Base-by-base conservation (phyloP, 1,284 basidiomycete genomes). In the Rhodotorula sp. region DNA sequence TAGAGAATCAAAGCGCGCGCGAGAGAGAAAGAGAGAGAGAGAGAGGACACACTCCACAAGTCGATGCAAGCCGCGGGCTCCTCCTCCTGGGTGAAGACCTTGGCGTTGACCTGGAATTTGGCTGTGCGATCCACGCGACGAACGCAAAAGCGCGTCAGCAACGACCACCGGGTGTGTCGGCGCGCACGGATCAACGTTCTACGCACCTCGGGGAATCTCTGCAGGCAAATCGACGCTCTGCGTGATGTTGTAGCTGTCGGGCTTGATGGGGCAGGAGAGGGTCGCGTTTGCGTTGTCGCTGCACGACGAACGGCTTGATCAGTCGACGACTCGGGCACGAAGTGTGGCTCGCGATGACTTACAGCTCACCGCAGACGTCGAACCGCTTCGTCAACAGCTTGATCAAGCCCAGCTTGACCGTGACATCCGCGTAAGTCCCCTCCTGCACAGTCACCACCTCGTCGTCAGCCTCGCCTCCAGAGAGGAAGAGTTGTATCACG, bases 361-460 rank as follows among this genome's bases (percentile, higher is more conserved):
- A 94, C 92, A 93, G 92, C 81, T 96, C 93, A 69, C 94, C 86
- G 79, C 94, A 96, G 59, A 95, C 81, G 76, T 96, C 91, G 76
- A 96, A 94, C 26, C 78, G 80, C 82, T 91, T 94, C 58, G 85
- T 82, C 28, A 96, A 81, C 16, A 96, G 79, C 83, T 92, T 94
- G 80, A 96, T 87, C 24, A 90, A 81, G 40, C 94, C 94, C 51
- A 96, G 84, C 81, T 95, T 96, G 70, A 96, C 93, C 2, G 82
- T 82, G 4, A 96, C 92, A 74, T 94, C 87, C 16, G 89, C 93
- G 76, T 87, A 90, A 44, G 94, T 90, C n/a, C 94, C 94, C 24
- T 56, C 37, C 40, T 44, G 40, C 28, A 44, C 11, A n/a, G 7
- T 4, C 13, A 13, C 22, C 1, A 13, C 7, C 28, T 11, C 20